Evolutionary conservation across 228 moss, liverwort and hornwort genomes (phyloP), one percentile per base, ranked within the genome.

Genomic region (Sphagnum magellanicum): DNA sequence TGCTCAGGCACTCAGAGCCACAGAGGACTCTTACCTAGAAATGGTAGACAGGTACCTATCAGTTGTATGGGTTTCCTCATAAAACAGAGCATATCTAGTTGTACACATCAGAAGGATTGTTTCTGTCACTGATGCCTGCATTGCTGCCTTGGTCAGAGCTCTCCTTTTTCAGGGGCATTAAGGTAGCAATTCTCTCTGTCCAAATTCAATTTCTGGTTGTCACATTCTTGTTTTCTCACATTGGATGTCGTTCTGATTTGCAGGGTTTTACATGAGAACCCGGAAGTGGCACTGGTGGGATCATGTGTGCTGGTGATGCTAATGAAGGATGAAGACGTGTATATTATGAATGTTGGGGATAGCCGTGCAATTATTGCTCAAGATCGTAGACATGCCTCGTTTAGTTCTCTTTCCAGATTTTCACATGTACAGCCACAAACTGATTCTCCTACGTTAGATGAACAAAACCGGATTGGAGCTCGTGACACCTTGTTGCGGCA

Each of bases 221-320:
- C 32, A 32, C 55, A 8, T 55, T 55, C 12, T 55, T n/a, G 11
- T n/a, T 51, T 55, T 48, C 60, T 74, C 14, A 81, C 60, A 67
- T 16, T 55, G 52, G 75, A 48, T 57, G 32, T 55, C 9, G 50
- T 59, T 68, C 60, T 63, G 60, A 68, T 59, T 55, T 8, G 55
- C 87, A 87, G 81, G 76, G 96, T 89, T 50, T 66, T 92, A 50
- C 84, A 81, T 68, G 96, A 92, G 72, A 92, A 92, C 73, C 96
- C 96, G 16, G 96, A 96, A 63, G 77, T 96, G 76, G 96, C 96
- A 67, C 77, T 96, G 57, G 92, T 96, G 96, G 96, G 96, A 53
- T 96, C 96, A 47, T 96, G 96, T 84, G 96, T 96, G 48, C 79
- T 96, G 74, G 92, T 96, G 71, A 96, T 96, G 96, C 82, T 96